Base-by-base conservation (phyloP, 805 yeast species). In the Wickerhamomyces bovis region DNA sequence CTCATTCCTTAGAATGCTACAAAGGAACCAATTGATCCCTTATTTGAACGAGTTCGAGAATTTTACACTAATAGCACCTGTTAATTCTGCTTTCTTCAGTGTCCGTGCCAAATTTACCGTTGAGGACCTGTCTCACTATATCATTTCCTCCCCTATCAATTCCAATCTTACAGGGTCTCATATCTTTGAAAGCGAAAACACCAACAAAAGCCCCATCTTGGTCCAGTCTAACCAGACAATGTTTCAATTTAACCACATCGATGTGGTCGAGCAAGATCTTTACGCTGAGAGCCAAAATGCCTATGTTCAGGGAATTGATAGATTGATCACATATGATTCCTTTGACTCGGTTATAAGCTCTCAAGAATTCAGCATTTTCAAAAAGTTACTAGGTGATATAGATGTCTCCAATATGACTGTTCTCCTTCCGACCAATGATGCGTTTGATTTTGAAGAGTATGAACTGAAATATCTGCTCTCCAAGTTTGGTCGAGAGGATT, bases 51-150 rank as follows among this genome's bases (percentile, higher is more conserved):
- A 66, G 19, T 61, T 83, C 49, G 66, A 68, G 21, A 83, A 85
- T 60, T 77, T 83, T 47, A 86, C 96, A 0, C 64, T 88, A n/a
- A 60, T 85, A 38, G 95, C 95, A 1, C 95, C 96, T 0, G 74
- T 83, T 12, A 88, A 88, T 60, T 80, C 83, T 53, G 96, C 96
- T 1, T 86, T 85, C 62, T 70, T 13, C 48, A 52, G 35, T 15
- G 20, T 21, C 44, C 38, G 40, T 25, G 15, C 44, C 7, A 25
- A 38, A 19, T 48, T 54, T 28, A 39, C 43, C n/a, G 30, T 48
- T 2, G 35, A 42, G 20, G 51, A 49, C 10, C 41, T 55, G 16
- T 43, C 41, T 20, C 39, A 44, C 8, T 54, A 54, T 42, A 57
- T 55, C 38, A 44, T 55, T 20, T 22, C 45, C 12, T 16, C 44